phyloP scores from a whole-genome alignment of 495 filamentous ascomycete species.

The Penicillium robsamsonii region DNA sequence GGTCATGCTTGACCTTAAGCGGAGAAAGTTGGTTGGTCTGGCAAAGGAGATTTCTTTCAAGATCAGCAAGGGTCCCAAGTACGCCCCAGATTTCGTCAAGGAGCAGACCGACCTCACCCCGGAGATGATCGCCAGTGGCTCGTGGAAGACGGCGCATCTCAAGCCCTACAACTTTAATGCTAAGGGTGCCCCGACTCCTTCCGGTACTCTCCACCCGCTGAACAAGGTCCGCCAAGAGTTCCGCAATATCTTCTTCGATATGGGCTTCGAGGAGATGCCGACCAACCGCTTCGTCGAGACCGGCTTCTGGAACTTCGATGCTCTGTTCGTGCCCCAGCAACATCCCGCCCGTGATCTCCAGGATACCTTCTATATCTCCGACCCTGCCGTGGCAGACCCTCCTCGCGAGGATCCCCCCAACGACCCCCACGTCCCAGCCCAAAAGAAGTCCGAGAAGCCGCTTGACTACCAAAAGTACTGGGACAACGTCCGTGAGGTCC shows the following conservation, averaged over 20 bases:
- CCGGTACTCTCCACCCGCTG: constrained; percentile 89
- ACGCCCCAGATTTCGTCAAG: constrained; percentile 76
- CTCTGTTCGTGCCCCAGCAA: constrained; percentile 95
- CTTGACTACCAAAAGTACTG: constrained; percentile 82
- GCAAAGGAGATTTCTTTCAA: constrained; percentile 84
- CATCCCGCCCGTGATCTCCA: constrained; percentile 94
- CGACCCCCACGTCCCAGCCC: constrained; percentile 37
- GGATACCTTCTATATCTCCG: constrained; percentile 97
- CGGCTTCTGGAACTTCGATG: constrained; percentile 98
- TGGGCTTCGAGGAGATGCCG: constrained; percentile 52
- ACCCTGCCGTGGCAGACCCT: constrained; percentile 72
- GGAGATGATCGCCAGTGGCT: constrained; percentile 75
- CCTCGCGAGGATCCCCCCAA: constrained; percentile 67
- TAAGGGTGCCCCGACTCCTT: constrained; percentile 70
- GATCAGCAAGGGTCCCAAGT: constrained; percentile 82
- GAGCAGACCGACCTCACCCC: constrained; percentile 94
- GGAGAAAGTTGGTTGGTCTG: constrained; percentile 78
- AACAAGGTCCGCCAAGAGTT: constrained; percentile 95
- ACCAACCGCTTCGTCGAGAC: constrained; percentile 80
- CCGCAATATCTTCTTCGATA: constrained; percentile 94
- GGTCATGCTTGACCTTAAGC: constrained; percentile 74
- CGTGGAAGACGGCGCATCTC: constrained; percentile 75
- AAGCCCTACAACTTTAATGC: constrained; percentile 99
- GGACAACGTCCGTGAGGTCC: constrained; percentile 79
- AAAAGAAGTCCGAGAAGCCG: constrained; percentile 38